Evolutionary conservation across 352 stramenopile genomes (phyloP).

Genomic region (Globisporangium perplexum): DNA sequence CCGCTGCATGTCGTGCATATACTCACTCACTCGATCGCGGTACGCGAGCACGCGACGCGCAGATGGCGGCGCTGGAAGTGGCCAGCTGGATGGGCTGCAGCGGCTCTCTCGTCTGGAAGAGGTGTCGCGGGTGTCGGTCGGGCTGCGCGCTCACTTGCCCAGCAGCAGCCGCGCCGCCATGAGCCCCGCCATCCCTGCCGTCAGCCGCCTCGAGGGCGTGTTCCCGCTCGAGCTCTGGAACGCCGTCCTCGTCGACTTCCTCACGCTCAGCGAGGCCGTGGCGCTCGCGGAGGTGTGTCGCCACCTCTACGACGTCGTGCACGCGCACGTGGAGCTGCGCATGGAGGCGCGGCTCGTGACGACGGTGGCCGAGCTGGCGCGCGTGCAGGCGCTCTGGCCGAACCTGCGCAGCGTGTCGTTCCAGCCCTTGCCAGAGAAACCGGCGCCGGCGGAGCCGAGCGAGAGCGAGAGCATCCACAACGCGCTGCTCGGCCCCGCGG

Average conservation of each 20-base stretch:
- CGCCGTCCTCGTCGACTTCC: conserved; percentile 35
- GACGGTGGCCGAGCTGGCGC: conserved; percentile 25
- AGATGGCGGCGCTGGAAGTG: no score
- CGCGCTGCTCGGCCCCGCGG: conserved; percentile 12
- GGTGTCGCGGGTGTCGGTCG: no score
- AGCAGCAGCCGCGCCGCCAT: no score
- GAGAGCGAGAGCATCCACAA: conserved; percentile 27
- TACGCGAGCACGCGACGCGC: no score
- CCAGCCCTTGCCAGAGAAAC: conserved; percentile 31
- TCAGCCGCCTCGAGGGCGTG: conserved; percentile 14
- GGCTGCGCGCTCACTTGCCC: not conserved
- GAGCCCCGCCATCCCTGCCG: not conserved
- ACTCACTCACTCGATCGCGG: no score
- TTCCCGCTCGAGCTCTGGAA: conserved; percentile 58
- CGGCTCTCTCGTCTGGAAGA: not conserved
- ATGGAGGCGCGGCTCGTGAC: conserved; percentile 33
- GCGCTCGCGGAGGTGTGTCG: conserved; percentile 41
- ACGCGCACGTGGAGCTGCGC: conserved; percentile 35
- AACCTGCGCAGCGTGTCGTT: conserved; percentile 58
- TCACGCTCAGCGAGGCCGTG: conserved; percentile 54
- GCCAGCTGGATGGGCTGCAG: no score
- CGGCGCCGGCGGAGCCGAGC: conserved; percentile 10
- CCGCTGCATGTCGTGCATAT: no score
- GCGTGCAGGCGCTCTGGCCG: conserved; percentile 33
- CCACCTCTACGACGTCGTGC: conserved; percentile 46